phyloP scores from a whole-genome alignment of 176 grass and related monocot species.

The Secale cereale region DNA sequence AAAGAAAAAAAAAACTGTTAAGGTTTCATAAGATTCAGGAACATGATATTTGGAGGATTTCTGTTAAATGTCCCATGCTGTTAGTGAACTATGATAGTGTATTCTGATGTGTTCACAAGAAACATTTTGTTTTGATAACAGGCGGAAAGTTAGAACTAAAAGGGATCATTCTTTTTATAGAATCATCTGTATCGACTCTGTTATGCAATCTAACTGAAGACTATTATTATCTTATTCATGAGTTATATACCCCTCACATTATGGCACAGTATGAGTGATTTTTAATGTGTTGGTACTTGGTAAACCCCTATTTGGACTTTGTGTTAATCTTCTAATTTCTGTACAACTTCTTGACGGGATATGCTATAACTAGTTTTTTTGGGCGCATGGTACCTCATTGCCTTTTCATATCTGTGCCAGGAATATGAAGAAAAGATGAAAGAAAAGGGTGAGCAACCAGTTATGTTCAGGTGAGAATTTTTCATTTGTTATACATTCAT shows the following conservation, averaged over 20 bases:
- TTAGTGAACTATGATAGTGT: neutral
- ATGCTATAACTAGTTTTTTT: neutral
- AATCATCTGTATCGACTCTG: constrained; percentile 8
- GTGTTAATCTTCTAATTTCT: constrained; percentile 18
- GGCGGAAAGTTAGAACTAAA: neutral
- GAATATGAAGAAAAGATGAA: constrained; percentile 98
- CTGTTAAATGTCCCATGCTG: neutral
- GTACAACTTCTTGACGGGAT: neutral
- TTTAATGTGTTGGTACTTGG: neutral
- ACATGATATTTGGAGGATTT: neutral
- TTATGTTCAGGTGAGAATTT: constrained; percentile 90
- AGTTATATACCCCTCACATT: neutral
- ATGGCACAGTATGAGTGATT: neutral
- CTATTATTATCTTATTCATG: neutral
- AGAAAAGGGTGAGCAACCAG: constrained; percentile 90
- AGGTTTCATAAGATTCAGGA: neutral
- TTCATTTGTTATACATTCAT: constrained; percentile 17
- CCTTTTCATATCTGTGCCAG: constrained; percentile 41
- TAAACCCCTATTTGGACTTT: constrained; percentile 19
- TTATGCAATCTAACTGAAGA: neutral
- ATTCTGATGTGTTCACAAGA: neutral
- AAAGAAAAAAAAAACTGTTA: neutral
- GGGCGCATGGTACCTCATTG: neutral
- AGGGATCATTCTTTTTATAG: neutral
- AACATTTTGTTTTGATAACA: constrained; percentile 10